These are phyloP conservation scores for Ricinus communis DNA, from an alignment of 345 rosid genomes.

Conservation along the genomic window DNA sequence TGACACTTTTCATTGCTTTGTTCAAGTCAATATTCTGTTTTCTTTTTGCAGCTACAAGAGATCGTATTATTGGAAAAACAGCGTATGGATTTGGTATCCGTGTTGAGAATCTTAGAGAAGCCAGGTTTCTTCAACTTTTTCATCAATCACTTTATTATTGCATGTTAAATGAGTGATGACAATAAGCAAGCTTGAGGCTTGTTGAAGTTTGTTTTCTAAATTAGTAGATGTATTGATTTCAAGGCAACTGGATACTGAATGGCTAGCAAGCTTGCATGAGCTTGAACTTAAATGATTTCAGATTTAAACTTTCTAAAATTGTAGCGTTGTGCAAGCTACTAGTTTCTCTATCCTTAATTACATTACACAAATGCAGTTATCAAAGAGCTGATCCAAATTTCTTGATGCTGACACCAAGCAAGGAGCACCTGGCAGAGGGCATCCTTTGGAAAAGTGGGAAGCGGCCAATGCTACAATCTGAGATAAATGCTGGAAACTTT, in stretches of 20 bases:
- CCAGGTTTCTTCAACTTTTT: constrained; percentile 48
- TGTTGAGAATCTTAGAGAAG: constrained; percentile 76
- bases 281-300: background rate
- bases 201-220: background rate
- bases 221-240: background rate
- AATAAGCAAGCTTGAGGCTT: background rate
- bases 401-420: constrained; percentile 82
- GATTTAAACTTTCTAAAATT: background rate
- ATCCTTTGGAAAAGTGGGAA: constrained; percentile 63
- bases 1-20: background rate
- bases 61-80: constrained; percentile 47
- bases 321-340: background rate
- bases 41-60: constrained; percentile 62
- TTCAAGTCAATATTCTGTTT: background rate
- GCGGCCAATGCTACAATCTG: constrained; percentile 75
- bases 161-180: background rate
- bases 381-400: constrained; percentile 93
- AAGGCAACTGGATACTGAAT: background rate
- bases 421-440: constrained; percentile 89
- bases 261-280: background rate
- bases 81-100: constrained; percentile 74
- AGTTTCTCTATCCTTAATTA: background rate
- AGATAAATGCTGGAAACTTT: constrained; percentile 67
- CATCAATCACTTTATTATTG: background rate
- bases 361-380: constrained; percentile 49